These are phyloP conservation scores for Diaporthe sp. DNA, from an alignment of 2,329 filamentous ascomycete species.

Conservation along the genomic window DNA sequence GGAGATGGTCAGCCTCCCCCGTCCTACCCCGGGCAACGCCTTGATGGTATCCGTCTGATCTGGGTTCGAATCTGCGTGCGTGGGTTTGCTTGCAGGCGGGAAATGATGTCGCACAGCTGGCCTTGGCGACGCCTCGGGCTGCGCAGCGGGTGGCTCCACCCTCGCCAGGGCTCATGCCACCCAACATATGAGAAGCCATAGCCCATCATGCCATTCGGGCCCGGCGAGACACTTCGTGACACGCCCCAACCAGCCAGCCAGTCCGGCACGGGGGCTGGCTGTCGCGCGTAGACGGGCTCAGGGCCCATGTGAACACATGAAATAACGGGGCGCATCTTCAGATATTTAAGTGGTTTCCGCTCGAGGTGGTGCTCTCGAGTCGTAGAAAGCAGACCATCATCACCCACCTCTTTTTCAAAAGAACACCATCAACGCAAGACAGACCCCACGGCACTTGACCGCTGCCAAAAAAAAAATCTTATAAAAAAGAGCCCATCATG, in stretches of 20 bases:
- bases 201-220: slow-evolving; percentile 30
- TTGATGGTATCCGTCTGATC: background rate
- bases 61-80: background rate
- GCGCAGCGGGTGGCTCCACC: slow-evolving; percentile 31
- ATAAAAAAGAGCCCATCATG: slow-evolving; percentile 27
- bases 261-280: background rate
- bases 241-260: background rate
- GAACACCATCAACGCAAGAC: background rate
- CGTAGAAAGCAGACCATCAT: slow-evolving; percentile 32
- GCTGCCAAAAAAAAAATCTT: background rate
- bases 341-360: slow-evolving; percentile 33
- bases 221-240: slow-evolving; percentile 21
- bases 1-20: slow-evolving; percentile 32
- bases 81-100: slow-evolving; percentile 1
- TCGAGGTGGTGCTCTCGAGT: slow-evolving; percentile 18
- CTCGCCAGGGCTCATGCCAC: slow-evolving; percentile 31
- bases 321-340: background rate
- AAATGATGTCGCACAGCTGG: slow-evolving; percentile 29
- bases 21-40: background rate
- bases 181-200: slow-evolving; percentile 27
- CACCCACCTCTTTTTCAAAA: slow-evolving; percentile 21
- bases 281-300: background rate
- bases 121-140: slow-evolving; percentile 9
- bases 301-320: background rate
- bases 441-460: background rate